These are phyloP conservation scores for Rhynchospora breviuscula DNA, from an alignment of 176 grass and related monocot species.

Conservation along the genomic window DNA sequence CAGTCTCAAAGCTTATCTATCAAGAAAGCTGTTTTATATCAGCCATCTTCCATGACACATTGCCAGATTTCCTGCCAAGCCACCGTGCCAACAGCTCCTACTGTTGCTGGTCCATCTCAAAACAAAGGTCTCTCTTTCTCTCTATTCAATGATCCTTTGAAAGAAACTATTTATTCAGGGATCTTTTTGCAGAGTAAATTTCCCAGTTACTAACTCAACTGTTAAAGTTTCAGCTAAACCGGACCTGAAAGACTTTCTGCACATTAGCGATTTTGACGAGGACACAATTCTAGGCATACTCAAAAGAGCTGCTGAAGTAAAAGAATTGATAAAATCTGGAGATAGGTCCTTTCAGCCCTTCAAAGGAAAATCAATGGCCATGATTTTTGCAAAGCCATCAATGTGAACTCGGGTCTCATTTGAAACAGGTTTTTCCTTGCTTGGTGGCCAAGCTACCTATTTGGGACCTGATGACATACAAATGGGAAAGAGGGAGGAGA, in stretches of 20 bases:
- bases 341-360: slow-evolving; percentile 86
- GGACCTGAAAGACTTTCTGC: slow-evolving; percentile 74
- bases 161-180: too few species aligned
- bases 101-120: slow-evolving; percentile 13
- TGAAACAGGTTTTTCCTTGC: slow-evolving; percentile 90
- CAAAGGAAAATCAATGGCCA: slow-evolving; percentile 92
- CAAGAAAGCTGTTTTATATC: not conserved
- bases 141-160: not conserved
- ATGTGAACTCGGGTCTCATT: slow-evolving; percentile 98
- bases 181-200: too few species aligned
- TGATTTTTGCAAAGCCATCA: slow-evolving; percentile 97
- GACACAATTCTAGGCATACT: slow-evolving; percentile 79
- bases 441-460: slow-evolving; percentile 90
- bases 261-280: slow-evolving; percentile 91
- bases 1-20: not conserved
- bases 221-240: slow-evolving; percentile 43
- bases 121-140: not conserved
- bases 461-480: slow-evolving; percentile 95
- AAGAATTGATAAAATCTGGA: slow-evolving; percentile 73
- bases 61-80: slow-evolving; percentile 28
- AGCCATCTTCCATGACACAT: not conserved
- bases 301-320: slow-evolving; percentile 69
- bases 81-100: not conserved
- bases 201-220: not conserved
- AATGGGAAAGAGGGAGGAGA: slow-evolving; percentile 98